Evolutionary conservation across 2,329 filamentous ascomycete species (phyloP), one percentile per base, ranked within the genome.

Genomic region (Sordariomycetes sp.): DNA sequence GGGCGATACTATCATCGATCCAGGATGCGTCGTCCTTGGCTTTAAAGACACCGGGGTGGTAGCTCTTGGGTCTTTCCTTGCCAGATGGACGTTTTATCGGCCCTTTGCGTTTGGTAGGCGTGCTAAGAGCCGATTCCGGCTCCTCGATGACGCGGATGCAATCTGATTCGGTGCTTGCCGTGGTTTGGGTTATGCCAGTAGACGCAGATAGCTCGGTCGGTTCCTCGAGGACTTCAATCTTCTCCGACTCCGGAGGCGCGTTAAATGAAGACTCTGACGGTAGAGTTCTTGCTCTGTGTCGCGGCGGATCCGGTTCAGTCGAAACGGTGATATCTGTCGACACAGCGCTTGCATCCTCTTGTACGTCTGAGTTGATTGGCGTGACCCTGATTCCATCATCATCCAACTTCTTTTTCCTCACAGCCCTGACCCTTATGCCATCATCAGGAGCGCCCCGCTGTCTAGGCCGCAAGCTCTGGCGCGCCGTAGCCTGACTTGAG

Each of bases 371-470:
- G n/a, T 21, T 29, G 18, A 29, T 28, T 7, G 44, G 45, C 32
- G 36, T 48, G 16, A 55, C 43, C 7, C 49, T 46, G 16, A 57
- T 57, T 1, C 55, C 56, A 35, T 59, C 52, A 27, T 53, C 51
- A 15, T 50, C 47, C 9, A 39, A 31, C 34, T 44, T 51, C 32
- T 54, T 58, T 21, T 44, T 48, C 23, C 50, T 43, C 15, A 59
- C 44, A 3, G 68, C 62, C 8, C 45, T 59, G 15, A 71, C 58
- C 15, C 66, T 57, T 25, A 66, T 66, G 3, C 64, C 64, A 37
- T 66, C 60, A 36, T 63, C 54, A 8, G 39, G 43, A 44, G 50
- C 29, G n/a, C 40, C 40, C 23, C 44, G 43, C 37, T 21, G 21
- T 25, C 24, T 27, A 23, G 17, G 19, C 16, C 35, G 30, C 11